Conservation (phyloP, 2,329 filamentous ascomycete genomes). For the Fusarium temperatum region DNA sequence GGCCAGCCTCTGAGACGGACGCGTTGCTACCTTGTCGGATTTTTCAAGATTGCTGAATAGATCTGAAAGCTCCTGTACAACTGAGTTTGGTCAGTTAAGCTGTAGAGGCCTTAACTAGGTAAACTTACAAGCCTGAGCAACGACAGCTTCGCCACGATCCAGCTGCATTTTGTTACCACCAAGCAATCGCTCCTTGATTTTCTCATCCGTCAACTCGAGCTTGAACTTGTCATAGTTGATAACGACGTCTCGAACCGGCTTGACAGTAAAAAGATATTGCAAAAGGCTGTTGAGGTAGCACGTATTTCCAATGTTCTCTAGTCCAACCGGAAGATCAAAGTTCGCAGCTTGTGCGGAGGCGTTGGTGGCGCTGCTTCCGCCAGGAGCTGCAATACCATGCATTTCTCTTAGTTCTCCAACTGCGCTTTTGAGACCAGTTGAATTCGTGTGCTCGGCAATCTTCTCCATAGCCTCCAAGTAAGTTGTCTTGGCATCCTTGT, state of each 20-base stretch:
- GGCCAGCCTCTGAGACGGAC: constrained; percentile 79
- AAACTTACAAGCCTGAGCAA: constrained; percentile 76
- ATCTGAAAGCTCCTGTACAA: constrained; percentile 75
- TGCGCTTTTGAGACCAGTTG: constrained; percentile 42
- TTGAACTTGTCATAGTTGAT: constrained; percentile 77
- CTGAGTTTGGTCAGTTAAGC: constrained; percentile 56
- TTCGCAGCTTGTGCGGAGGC: constrained; percentile 37
- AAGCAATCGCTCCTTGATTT: constrained; percentile 73
- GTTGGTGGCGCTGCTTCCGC: background rate
- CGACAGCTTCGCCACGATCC: constrained; percentile 67
- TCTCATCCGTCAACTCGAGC: constrained; percentile 72
- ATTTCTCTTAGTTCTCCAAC: constrained; percentile 40
- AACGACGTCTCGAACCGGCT: constrained; percentile 81
- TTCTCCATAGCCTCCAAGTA: constrained; percentile 49
- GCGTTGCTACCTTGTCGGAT: constrained; percentile 68
- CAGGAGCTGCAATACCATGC: constrained; percentile 35
- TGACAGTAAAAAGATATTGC: constrained; percentile 93
- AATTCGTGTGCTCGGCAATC: constrained; percentile 46
- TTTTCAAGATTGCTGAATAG: constrained; percentile 77
- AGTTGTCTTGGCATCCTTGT: constrained; percentile 43
- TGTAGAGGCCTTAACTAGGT: background rate
- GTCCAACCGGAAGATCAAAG: constrained; percentile 78
- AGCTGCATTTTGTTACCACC: constrained; percentile 69
- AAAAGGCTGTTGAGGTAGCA: constrained; percentile 97
- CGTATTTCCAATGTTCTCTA: constrained; percentile 95